Evolutionary conservation across 2,329 filamentous ascomycete genomes (phyloP).

Genomic region (Geosmithia morbida): DNA sequence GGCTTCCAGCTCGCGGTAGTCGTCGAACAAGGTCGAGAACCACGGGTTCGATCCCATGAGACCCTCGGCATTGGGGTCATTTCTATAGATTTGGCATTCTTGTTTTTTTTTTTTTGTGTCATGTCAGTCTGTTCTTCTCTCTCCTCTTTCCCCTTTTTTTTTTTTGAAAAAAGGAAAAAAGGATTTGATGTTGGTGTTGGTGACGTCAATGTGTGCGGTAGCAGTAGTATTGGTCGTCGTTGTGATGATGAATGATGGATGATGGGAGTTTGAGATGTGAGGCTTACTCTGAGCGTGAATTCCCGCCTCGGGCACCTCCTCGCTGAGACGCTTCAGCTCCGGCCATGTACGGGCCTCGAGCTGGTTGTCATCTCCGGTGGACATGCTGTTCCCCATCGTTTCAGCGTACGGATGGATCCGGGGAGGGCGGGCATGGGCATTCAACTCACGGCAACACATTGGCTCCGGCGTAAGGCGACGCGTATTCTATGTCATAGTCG

Average conservation of each 20-base stretch:
- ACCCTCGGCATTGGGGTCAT: conserved; percentile 48
- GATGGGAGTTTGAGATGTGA: too few relatives aligned
- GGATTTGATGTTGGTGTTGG: too few relatives aligned
- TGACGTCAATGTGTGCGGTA: too few relatives aligned
- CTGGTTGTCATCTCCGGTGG: conserved; percentile 22
- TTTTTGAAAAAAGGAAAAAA: too few relatives aligned
- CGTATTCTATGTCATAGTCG: conserved; percentile 73
- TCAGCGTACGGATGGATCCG: neutral
- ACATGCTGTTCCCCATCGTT: neutral
- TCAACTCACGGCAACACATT: conserved; percentile 50
- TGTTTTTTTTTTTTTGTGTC: neutral
- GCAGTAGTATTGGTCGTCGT: too few relatives aligned
- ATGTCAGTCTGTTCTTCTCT: neutral
- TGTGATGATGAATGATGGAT: too few relatives aligned
- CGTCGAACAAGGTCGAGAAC: conserved; percentile 57
- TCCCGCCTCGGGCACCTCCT: conserved; percentile 60
- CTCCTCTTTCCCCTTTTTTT: too few relatives aligned
- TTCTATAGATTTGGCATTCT: conserved; percentile 35
- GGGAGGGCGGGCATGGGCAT: neutral
- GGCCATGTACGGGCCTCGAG: conserved; percentile 54
- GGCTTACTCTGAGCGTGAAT: conserved; percentile 58
- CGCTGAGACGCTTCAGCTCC: conserved; percentile 42
- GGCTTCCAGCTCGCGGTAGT: conserved; percentile 50
- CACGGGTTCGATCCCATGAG: conserved; percentile 53
- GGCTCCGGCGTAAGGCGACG: conserved; percentile 68